phyloP scores from a whole-genome alignment of 768 basidiomycete species.

The Boletus eberwhitei region DNA sequence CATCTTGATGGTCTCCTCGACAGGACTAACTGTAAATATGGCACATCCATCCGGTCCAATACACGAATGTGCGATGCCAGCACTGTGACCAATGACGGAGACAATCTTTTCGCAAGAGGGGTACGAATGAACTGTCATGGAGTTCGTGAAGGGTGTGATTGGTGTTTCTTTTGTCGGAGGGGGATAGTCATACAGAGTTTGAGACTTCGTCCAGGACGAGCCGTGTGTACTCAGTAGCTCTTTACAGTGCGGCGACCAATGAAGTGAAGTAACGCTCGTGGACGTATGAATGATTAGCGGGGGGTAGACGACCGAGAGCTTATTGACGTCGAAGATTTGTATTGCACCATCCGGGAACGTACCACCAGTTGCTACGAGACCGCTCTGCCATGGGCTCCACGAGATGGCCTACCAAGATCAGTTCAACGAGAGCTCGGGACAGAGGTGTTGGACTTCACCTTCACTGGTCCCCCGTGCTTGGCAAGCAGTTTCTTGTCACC shows the following conservation, averaged over 20 bases:
- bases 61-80: conserved; percentile 57
- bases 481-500: conserved; percentile 36
- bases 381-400: conserved; percentile 73
- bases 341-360: conserved; percentile 59
- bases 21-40: conserved; percentile 61
- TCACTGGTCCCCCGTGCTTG: conserved; percentile 43
- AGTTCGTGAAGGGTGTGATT: conserved; percentile 35
- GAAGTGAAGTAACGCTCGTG: conserved; percentile 57
- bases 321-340: conserved; percentile 47
- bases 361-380: conserved; percentile 65
- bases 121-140: conserved; percentile 51
- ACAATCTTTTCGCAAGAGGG: conserved; percentile 51
- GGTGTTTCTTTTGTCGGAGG: conserved; percentile 22
- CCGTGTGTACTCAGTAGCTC: conserved; percentile 84
- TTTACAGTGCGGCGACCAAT: conserved; percentile 76
- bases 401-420: conserved; percentile 51
- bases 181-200: conserved; percentile 16
- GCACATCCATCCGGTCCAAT: conserved; percentile 60
- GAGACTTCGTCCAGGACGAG: conserved; percentile 27
- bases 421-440: background rate
- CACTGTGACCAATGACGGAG: conserved; percentile 53
- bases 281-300: conserved; percentile 43
- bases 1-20: conserved; percentile 69
- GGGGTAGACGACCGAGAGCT: conserved; percentile 41
- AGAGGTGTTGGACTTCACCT: conserved; percentile 27